Percentiles rank a stretch among this genome's conserved stretches.
These are phyloP conservation scores for Ophiostoma tasmaniense DNA, from an alignment of 2,329 filamentous ascomycete genomes.

Conservation along the genomic window DNA sequence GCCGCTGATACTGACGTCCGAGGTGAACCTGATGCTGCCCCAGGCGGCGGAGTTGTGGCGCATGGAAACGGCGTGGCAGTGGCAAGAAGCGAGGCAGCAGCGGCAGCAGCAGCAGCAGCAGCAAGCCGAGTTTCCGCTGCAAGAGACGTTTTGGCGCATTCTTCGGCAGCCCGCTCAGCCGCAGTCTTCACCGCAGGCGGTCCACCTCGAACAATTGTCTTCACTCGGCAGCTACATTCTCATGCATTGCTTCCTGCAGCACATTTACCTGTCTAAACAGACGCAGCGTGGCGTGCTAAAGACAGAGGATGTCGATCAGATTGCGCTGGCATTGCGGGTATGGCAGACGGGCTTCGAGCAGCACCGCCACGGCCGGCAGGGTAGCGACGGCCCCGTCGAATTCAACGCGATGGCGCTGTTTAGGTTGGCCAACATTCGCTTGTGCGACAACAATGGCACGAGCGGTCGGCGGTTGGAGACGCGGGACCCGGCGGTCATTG, in stretches of 20 bases:
- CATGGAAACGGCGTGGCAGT: constrained; percentile 50
- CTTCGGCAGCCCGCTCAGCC: constrained; percentile 30
- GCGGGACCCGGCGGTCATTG: constrained; percentile 53
- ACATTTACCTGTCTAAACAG: constrained; percentile 62
- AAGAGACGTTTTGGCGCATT: constrained; percentile 35
- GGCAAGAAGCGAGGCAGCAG: constrained; percentile 48
- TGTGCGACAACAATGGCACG: constrained; percentile 46
- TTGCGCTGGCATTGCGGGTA: constrained; percentile 45
- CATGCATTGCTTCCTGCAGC: constrained; percentile 63
- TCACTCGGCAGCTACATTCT: constrained; percentile 62
- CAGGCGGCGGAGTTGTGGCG: constrained; percentile 49
- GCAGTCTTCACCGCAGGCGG: not conserved
- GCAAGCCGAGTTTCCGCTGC: constrained; percentile 45
- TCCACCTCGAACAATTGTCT: constrained; percentile 41
- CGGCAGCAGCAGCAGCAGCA: constrained; percentile 22
- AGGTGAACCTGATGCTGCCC: constrained; percentile 48
- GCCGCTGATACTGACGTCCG: constrained; percentile 48
- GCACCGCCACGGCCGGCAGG: constrained; percentile 38
- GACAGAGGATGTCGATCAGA: constrained; percentile 48
- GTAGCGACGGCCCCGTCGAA: constrained; percentile 49
- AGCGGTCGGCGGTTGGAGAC: constrained; percentile 51
- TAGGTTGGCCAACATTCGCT: constrained; percentile 53
- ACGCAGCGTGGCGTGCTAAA: constrained; percentile 40
- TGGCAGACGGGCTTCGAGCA: constrained; percentile 54
- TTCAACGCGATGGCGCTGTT: constrained; percentile 57